Conservation (phyloP, 2,329 filamentous ascomycete genomes). For the Fonsecaea pedrosoi region DNA sequence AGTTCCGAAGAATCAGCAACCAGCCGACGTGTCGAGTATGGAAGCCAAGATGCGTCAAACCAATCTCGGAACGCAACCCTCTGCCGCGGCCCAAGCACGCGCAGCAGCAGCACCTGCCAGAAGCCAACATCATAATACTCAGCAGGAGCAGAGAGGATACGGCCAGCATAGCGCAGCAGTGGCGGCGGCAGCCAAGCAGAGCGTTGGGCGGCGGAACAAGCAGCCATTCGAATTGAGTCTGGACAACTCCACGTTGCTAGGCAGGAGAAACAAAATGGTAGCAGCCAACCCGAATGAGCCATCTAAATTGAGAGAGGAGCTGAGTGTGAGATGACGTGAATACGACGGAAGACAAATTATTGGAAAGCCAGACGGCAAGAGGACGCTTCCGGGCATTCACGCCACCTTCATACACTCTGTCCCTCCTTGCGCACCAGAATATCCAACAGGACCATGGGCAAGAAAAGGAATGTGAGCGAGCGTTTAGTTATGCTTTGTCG, state of each 20-base stretch:
- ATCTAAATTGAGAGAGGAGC: constrained; percentile 40
- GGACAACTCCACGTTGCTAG: constrained; percentile 87
- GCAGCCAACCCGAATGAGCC: constrained; percentile 18
- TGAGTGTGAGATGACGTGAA: constrained; percentile 36
- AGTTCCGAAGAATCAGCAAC: constrained; percentile 69
- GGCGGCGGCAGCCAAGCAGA: constrained; percentile 80
- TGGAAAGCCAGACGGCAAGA: background rate
- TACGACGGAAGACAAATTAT: background rate
- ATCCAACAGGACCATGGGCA: background rate
- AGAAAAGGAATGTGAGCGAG: constrained; percentile 6
- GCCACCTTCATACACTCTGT: background rate
- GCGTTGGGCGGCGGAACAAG: constrained; percentile 74
- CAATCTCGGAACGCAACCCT: constrained; percentile 67
- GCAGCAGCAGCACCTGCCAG: constrained; percentile 50
- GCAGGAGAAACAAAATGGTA: constrained; percentile 60
- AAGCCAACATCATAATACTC: constrained; percentile 47
- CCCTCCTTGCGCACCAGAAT: background rate
- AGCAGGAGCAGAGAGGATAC: constrained; percentile 72
- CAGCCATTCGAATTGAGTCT: constrained; percentile 91
- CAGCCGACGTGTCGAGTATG: constrained; percentile 71
- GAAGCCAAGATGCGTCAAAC: constrained; percentile 88
- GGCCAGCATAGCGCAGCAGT: constrained; percentile 87
- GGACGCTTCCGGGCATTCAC: background rate
- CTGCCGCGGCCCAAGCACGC: constrained; percentile 68
- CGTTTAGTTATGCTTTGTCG: constrained; percentile 2